Base-by-base conservation (phyloP, 768 basidiomycete species). In the Suillus sp. region DNA sequence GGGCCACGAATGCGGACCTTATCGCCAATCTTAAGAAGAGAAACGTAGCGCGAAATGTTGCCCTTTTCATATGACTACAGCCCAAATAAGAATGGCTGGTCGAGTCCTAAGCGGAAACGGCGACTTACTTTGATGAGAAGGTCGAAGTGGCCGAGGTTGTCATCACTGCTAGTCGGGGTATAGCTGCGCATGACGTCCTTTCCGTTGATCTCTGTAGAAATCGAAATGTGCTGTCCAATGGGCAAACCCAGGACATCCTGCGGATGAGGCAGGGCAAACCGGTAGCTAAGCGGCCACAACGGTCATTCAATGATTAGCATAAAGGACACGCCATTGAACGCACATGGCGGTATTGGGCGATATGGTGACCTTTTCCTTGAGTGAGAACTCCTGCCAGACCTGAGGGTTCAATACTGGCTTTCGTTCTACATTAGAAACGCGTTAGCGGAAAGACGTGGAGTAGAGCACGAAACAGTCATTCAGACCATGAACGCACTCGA, bases 321-420 rank as follows among this genome's bases (percentile, higher is more conserved):
- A 4, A 56, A 63, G 59, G 47, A 35, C 56, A 58, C 22, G 11
- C 32, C 27, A 50, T 54, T 43, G 59, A 55, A 40, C 45, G 75
- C 89, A 98, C 94, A 95, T 83, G 71, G 97, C 96, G 43, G 97
- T 99, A 79, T 99, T 99, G 66, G 92, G 93, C 9, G 96, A 98
- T 61, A 99, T 82, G 69, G 86, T 79, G 54, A 86, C 88, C 78
- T 96, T 97, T 69, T 92, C 84, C 60, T 80, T 77, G 62, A 99
- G 85, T 32, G 91, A 83, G 79, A 93, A 98, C 66, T 89, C 81
- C 69, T 90, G 83, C 91, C 95, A 99, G 62, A 81, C 80, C 66
- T 81, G 80, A 18, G 94, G 85, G 76, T 92, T 83, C 61, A 96
- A 81, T 7, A 86, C 86, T 25, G 90, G 88, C 69, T 87, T 88